phyloP scores from a whole-genome alignment of 371 early-diverging fungal species.

The Rhizopus microsporus region DNA sequence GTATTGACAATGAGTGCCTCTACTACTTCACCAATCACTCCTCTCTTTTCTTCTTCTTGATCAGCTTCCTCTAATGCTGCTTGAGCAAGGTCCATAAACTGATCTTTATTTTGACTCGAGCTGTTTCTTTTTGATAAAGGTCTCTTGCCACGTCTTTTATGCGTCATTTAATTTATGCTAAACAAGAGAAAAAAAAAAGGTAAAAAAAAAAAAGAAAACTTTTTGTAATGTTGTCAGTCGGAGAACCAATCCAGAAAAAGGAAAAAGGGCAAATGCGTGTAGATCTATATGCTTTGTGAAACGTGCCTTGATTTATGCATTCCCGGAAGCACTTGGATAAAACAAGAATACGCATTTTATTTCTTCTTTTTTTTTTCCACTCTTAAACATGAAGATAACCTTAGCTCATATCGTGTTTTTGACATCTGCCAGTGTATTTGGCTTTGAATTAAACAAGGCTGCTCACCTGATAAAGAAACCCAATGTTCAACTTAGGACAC shows the following conservation, averaged over 20 bases:
- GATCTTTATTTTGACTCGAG: constrained; percentile 22
- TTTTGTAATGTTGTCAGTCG: background rate
- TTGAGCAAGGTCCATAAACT: constrained; percentile 50
- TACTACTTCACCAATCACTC: constrained; percentile 47
- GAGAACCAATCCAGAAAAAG: background rate
- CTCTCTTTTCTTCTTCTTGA: constrained; percentile 46
- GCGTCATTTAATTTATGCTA: background rate
- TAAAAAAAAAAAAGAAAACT: constrained; percentile 1
- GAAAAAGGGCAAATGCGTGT: background rate
- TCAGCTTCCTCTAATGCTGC: constrained; percentile 50
- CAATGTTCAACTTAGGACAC: background rate
- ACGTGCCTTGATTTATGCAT: background rate
- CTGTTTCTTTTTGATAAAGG: background rate
- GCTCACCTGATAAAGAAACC: background rate
- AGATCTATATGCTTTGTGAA: background rate
- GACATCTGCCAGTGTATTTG: background rate
- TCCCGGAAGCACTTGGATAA: background rate
- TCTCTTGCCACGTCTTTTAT: background rate
- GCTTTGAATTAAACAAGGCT: constrained; percentile 12
- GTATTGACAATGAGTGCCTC: constrained; percentile 44
- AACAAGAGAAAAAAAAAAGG: background rate
- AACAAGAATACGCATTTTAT: background rate
- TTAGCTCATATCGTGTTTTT: background rate
- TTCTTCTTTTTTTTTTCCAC: background rate
- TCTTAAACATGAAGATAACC: background rate